Evolutionary conservation across 345 rosid species (phyloP).

Genomic region (Eucalyptus guilfoylei): DNA sequence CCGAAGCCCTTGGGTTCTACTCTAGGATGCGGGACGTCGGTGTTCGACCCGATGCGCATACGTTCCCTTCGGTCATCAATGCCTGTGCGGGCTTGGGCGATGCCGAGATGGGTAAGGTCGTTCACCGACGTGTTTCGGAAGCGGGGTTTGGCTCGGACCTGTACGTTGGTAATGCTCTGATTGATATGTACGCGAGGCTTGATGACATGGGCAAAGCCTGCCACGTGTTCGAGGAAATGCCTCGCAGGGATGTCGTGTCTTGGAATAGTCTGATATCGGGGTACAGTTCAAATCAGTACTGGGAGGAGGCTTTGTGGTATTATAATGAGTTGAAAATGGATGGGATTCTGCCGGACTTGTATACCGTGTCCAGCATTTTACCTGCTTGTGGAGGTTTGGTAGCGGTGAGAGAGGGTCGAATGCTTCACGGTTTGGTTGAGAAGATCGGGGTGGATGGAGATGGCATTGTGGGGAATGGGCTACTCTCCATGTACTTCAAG

Average conservation of each 20-base stretch:
- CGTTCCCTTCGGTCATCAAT: slow-evolving; percentile 50
- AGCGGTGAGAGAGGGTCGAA: slow-evolving; percentile 22
- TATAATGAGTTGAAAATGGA: slow-evolving; percentile 10
- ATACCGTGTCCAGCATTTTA: slow-evolving; percentile 43
- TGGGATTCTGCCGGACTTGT: slow-evolving; percentile 34
- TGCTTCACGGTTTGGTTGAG: slow-evolving; percentile 29
- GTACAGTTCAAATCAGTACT: slow-evolving; percentile 35
- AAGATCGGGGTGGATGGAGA: slow-evolving; percentile 33
- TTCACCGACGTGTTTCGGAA: slow-evolving; percentile 19
- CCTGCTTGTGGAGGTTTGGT: slow-evolving; percentile 47
- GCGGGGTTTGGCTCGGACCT: slow-evolving; percentile 34
- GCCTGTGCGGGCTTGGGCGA: slow-evolving; percentile 43
- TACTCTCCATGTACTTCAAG: slow-evolving; percentile 58
- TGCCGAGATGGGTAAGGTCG: slow-evolving; percentile 13
- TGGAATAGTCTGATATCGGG: slow-evolving; percentile 64
- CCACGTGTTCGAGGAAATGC: slow-evolving; percentile 53
- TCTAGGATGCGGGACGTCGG: slow-evolving; percentile 12
- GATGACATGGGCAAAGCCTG: slow-evolving; percentile 26
- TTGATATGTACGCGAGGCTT: slow-evolving; percentile 51
- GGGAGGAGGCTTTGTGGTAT: slow-evolving; percentile 25
- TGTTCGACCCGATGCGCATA: slow-evolving; percentile 33
- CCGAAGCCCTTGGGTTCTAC: slow-evolving; percentile 33
- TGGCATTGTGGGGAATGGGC: slow-evolving; percentile 34
- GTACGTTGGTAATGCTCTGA: slow-evolving; percentile 50
- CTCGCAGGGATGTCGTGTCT: slow-evolving; percentile 38